Evolutionary conservation across 176 grass and related monocot species (phyloP).

Genomic region (Aegilops tauschii): DNA sequence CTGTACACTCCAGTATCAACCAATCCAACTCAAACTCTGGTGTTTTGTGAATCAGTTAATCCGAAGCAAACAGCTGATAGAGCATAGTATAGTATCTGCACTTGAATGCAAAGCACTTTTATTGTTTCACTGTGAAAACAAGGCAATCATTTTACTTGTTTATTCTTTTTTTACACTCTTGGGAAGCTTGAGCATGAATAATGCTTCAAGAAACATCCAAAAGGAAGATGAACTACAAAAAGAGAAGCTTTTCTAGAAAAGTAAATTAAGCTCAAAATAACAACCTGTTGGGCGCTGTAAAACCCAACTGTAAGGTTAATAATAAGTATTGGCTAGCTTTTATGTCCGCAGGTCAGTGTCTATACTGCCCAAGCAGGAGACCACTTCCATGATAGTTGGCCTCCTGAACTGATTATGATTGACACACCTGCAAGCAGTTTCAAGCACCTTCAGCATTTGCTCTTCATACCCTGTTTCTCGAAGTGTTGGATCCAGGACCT

Average conservation of each 20-base stretch:
- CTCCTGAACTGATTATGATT: constrained; percentile 26
- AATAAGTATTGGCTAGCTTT: not conserved
- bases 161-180: not conserved
- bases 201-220: not conserved
- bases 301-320: not conserved
- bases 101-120: not conserved
- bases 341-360: not conserved
- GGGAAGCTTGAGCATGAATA: not conserved
- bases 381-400: constrained; percentile 33
- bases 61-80: not conserved
- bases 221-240: not conserved
- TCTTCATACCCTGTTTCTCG: constrained; percentile 27
- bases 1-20: not conserved
- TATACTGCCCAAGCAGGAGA: constrained; percentile 21
- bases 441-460: constrained; percentile 55
- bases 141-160: not conserved
- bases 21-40: not conserved
- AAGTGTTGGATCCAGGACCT: constrained; percentile 43
- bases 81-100: not conserved
- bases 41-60: not conserved
- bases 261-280: not conserved
- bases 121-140: not conserved
- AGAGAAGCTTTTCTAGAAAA: too few relatives aligned
- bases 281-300: not conserved
- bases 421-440: constrained; percentile 50